These are phyloP conservation scores for Aspergillus flavus DNA, from an alignment of 2,329 filamentous ascomycete species.

Conservation along the genomic window DNA sequence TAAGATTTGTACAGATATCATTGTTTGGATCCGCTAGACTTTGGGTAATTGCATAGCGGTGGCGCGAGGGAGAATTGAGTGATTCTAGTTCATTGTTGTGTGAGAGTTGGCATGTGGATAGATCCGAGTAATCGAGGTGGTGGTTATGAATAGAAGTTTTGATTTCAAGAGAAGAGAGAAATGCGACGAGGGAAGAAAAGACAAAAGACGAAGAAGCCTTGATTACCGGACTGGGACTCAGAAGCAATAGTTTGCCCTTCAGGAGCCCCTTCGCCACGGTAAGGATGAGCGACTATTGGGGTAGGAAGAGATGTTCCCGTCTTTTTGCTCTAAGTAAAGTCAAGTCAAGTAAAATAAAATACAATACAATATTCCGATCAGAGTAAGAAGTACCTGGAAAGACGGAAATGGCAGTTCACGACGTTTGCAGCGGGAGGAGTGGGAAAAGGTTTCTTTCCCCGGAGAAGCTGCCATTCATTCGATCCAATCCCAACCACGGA, in stretches of 20 bases:
- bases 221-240: not conserved
- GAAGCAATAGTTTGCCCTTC: not conserved
- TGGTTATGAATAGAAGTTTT: not conserved
- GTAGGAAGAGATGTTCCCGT: too few species aligned
- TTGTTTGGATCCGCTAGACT: not conserved
- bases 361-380: too few species aligned
- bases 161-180: not conserved
- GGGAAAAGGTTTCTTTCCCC: not conserved
- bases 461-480: not conserved
- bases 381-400: not conserved
- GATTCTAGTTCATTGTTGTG: not conserved
- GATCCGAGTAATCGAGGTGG: not conserved
- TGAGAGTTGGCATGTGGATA: not conserved
- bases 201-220: not conserved
- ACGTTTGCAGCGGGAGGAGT: not conserved
- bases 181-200: not conserved
- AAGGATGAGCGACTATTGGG: too few species aligned
- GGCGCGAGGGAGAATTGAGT: conserved; percentile 11
- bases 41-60: conserved; percentile 22
- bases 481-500: not conserved
- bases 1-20: conserved; percentile 5
- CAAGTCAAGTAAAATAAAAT: too few species aligned
- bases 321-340: too few species aligned
- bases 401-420: not conserved
- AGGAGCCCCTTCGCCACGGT: not conserved